Evolutionary conservation across 257 asterid genomes (phyloP).

Genomic region (Jaltomata sinuosa): DNA sequence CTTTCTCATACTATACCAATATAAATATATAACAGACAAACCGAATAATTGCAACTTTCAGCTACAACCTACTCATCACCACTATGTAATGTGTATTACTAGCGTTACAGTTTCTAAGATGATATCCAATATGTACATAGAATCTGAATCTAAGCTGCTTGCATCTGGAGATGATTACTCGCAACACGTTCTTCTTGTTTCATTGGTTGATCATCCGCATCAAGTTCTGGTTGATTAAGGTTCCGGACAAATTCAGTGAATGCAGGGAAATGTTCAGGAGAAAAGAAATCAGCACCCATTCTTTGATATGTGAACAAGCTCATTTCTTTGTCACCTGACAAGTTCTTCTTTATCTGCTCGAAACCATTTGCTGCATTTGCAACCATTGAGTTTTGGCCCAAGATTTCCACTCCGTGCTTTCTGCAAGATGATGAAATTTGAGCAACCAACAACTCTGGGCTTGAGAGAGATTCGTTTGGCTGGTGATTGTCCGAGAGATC

Average conservation of each 20-base stretch:
- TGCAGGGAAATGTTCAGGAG: slow-evolving; percentile 60
- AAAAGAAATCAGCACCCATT: slow-evolving; percentile 90
- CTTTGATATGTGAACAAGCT: slow-evolving; percentile 63
- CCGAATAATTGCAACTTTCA: not conserved
- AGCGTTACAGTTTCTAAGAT: not conserved
- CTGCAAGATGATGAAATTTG: slow-evolving; percentile 43
- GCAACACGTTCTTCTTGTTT: slow-evolving; percentile 17
- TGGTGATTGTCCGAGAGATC: slow-evolving; percentile 45
- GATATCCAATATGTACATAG: not conserved
- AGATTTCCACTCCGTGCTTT: slow-evolving; percentile 26
- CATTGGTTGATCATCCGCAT: slow-evolving; percentile 35
- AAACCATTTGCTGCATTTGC: slow-evolving; percentile 32
- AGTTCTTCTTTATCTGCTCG: slow-evolving; percentile 39
- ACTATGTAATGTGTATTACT: not conserved
- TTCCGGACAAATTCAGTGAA: slow-evolving; percentile 46
- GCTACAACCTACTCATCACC: not conserved
- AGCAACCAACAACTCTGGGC: slow-evolving; percentile 46
- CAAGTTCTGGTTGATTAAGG: slow-evolving; percentile 23
- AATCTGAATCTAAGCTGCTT: slow-evolving; percentile 29
- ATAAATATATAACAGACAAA: not conserved
- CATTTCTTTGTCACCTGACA: slow-evolving; percentile 32
- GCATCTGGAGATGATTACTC: slow-evolving; percentile 35
- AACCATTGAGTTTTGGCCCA: slow-evolving; percentile 42
- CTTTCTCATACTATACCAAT: not conserved
- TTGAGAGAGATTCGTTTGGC: slow-evolving; percentile 28